These are phyloP conservation scores for Lycium ferocissimum DNA, from an alignment of 257 asterid genomes.

Conservation along the genomic window DNA sequence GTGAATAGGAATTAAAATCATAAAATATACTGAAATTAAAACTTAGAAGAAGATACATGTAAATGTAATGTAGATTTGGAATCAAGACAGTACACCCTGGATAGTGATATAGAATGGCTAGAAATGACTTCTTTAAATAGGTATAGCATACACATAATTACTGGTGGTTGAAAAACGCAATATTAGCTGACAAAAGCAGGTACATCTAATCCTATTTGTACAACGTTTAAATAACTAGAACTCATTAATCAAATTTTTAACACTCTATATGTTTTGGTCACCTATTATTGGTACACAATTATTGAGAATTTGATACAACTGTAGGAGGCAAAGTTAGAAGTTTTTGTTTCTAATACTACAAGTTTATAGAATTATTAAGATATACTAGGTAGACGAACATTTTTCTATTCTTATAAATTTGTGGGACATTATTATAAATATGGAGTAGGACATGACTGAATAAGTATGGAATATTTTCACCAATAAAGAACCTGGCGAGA, in stretches of 20 bases:
- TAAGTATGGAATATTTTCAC: not conserved
- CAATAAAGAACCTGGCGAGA: not conserved
- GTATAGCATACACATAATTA: not conserved
- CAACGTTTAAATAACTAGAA: not conserved
- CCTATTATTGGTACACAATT: not conserved
- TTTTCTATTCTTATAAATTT: not conserved
- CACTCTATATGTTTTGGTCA: not conserved
- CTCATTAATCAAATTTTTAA: conserved; percentile 5
- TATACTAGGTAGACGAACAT: not conserved
- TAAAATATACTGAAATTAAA: no score
- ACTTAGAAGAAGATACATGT: no score
- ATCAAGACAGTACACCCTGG: not conserved
- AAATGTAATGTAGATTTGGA: no score
- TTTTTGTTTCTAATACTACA: not conserved
- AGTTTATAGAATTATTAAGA: not conserved
- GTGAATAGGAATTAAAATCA: no score
- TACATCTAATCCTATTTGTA: not conserved
- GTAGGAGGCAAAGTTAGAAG: not conserved
- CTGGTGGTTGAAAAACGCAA: not conserved
- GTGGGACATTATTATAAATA: not conserved
- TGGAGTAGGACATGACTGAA: not conserved
- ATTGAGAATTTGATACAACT: not conserved
- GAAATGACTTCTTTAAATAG: not conserved
- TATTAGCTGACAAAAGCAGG: not conserved
- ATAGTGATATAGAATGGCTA: not conserved